Conservation (phyloP, 768 basidiomycete genomes). For the Tylopilus intermedius region DNA sequence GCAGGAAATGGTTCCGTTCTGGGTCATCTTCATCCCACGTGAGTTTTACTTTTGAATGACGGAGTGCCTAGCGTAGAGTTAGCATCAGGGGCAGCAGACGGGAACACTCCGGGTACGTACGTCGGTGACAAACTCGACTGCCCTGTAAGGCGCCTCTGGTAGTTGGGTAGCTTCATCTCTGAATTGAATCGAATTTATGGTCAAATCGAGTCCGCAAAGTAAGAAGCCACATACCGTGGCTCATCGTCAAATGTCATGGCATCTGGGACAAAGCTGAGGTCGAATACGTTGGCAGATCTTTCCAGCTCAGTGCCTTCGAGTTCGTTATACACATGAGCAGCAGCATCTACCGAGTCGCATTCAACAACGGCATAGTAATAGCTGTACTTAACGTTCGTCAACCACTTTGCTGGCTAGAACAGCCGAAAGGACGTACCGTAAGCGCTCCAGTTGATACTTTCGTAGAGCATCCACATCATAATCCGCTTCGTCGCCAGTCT, state of each 20-base stretch:
- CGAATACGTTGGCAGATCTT: conserved; percentile 92
- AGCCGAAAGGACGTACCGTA: conserved; percentile 55
- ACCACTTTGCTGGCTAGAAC: not conserved
- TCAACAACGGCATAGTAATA: conserved; percentile 95
- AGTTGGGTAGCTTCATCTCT: conserved; percentile 85
- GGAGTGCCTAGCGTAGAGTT: conserved; percentile 62
- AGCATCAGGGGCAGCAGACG: not conserved
- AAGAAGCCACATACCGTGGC: conserved; percentile 46
- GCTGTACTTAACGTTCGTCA: conserved; percentile 38
- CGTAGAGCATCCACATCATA: conserved; percentile 86
- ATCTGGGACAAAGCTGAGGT: conserved; percentile 90
- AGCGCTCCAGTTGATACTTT: conserved; percentile 87
- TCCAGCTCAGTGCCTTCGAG: conserved; percentile 94
- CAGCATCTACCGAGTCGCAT: conserved; percentile 74
- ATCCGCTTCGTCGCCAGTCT: conserved; percentile 66
- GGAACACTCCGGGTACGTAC: conserved; percentile 41
- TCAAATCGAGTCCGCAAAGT: not conserved
- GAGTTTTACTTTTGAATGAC: conserved; percentile 95
- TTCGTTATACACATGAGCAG: conserved; percentile 76
- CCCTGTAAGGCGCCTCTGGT: conserved; percentile 54
- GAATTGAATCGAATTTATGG: not conserved
- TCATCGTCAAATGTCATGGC: conserved; percentile 82
- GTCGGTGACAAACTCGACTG: conserved; percentile 88
- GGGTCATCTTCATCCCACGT: conserved; percentile 99
- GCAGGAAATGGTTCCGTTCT: conserved; percentile 73